Conservation (phyloP, 805 yeast species). For the Wickerhamiella azymoides region DNA sequence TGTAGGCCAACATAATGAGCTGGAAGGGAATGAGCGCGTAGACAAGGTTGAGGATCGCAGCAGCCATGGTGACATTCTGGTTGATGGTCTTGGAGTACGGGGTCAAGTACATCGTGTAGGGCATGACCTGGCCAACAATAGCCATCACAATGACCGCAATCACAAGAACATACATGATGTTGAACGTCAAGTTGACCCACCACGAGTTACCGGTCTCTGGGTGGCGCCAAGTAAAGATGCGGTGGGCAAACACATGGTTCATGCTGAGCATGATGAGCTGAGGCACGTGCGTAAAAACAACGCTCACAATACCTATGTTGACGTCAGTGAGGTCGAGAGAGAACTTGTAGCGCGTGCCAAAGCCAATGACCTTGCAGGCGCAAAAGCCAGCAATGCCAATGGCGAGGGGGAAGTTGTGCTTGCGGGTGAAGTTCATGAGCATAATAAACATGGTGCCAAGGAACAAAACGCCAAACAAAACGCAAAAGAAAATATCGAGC, state of each 20-base stretch:
- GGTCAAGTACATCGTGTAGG: constrained; percentile 42
- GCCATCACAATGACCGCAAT: constrained; percentile 52
- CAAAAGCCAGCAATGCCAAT: constrained; percentile 42
- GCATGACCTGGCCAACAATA: constrained; percentile 46
- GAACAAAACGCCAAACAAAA: constrained; percentile 35
- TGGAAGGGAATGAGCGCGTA: constrained; percentile 42
- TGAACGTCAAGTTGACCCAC: constrained; percentile 39
- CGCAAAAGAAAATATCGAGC: constrained; percentile 46
- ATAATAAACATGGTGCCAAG: constrained; percentile 38
- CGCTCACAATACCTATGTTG: constrained; percentile 40
- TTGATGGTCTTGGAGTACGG: constrained; percentile 35
- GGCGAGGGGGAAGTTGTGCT: constrained; percentile 46
- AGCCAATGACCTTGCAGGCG: constrained; percentile 43
- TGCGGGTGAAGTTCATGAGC: constrained; percentile 34
- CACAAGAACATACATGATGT: constrained; percentile 39
- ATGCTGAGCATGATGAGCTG: constrained; percentile 44
- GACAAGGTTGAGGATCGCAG: constrained; percentile 32
- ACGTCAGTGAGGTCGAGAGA: constrained; percentile 35
- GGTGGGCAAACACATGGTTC: constrained; percentile 53
- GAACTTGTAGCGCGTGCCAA: constrained; percentile 46
- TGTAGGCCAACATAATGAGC: constrained; percentile 38
- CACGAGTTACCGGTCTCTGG: constrained; percentile 50
- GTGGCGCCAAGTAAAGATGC: constrained; percentile 65
- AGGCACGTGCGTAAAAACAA: constrained; percentile 43
- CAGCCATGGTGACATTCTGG: constrained; percentile 40